Base-by-base conservation (phyloP, 495 filamentous ascomycete genomes). In the Penicillium simplicissimum region DNA sequence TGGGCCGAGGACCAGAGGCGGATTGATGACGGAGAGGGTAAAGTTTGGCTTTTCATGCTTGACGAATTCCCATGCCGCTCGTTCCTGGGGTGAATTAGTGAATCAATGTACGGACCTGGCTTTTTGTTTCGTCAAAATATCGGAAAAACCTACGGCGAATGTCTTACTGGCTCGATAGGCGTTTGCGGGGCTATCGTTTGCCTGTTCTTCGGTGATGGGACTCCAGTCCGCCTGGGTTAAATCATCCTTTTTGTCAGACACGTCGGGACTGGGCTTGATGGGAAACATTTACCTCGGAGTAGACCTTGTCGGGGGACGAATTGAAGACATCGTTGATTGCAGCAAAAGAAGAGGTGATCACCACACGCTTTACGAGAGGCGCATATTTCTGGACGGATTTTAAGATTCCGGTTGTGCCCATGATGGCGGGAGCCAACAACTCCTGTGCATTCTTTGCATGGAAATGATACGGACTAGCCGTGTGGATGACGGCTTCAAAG, bases 301-400 rank as follows among this genome's bases (percentile, higher is more conserved):
- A 92, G 4, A 72, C 78, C 58, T 79, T 73, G 10, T 74, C 78
- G 0, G 76, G 69, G 49, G 70, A 66, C 56, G 75, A 57, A 17
- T 60, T 60, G 17, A 60, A 74, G 48, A 86, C 61, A 38, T 90
- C 49, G 17, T 86, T 53, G 64, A 92, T 86, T 35, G 87, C 77
- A 2, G 90, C 91, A 72, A 93, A 95, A 3, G 88, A 92, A 33
- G 85, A 88, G 3, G 91, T 96, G 58, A 95, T 83, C 36, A 85
- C 77, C 11, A 86, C 77, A 8, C 78, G 72, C 15, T 74, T 72
- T 14, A 86, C 79, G 13, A 52, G 62, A 2, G 75, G 67, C 1
- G 87, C 88, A 59, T 71, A 58, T 45, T 65, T 68, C 56, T 73
- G 66, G 15, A 78, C 70, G 2, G 83, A 79, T 19, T 81, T 66